Evolutionary conservation across 1,284 basidiomycete genomes (phyloP).

Genomic region (Ceratobasidium sp.): DNA sequence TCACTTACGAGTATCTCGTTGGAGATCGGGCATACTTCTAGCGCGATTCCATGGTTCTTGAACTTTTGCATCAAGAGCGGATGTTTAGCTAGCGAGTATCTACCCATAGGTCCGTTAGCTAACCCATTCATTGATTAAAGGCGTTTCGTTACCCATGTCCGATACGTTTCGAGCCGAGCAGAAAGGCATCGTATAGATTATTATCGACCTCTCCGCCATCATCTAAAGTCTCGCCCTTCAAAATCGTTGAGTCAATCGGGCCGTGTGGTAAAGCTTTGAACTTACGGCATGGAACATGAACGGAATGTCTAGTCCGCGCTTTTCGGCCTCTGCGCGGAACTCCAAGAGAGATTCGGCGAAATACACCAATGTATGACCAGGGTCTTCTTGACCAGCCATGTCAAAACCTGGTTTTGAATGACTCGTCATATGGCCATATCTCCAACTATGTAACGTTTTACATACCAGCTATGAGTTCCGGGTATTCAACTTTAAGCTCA

Average conservation of each 20-base stretch:
- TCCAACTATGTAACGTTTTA: conserved; percentile 8
- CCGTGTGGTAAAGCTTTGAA: too few species aligned
- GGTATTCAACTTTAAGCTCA: conserved; percentile 77
- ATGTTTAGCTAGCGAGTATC: conserved; percentile 55
- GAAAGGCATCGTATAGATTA: conserved; percentile 63
- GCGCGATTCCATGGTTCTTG: too few species aligned
- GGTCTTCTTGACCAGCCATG: conserved; percentile 82
- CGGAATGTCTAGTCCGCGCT: conserved; percentile 74
- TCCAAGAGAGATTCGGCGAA: conserved; percentile 74
- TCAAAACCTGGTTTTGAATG: conserved; percentile 74
- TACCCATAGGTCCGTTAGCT: too few species aligned
- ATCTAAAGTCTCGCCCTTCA: conserved; percentile 45
- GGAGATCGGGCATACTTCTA: too few species aligned
- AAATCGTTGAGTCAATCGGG: too few species aligned
- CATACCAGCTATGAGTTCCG: conserved; percentile 76
- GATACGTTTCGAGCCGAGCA: conserved; percentile 55
- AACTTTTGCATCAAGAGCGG: conserved; percentile 54
- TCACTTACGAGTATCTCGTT: too few species aligned
- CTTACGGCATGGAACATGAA: conserved; percentile 79
- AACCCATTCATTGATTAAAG: too few species aligned
- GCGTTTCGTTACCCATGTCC: conserved; percentile 65
- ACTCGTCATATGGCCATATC: conserved; percentile 19
- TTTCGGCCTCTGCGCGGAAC: conserved; percentile 70
- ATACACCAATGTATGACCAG: conserved; percentile 70
- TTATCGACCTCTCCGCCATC: conserved; percentile 64